These are phyloP conservation scores for Paecilomyces formosus DNA, from an alignment of 2,329 filamentous ascomycete species.

Conservation along the genomic window DNA sequence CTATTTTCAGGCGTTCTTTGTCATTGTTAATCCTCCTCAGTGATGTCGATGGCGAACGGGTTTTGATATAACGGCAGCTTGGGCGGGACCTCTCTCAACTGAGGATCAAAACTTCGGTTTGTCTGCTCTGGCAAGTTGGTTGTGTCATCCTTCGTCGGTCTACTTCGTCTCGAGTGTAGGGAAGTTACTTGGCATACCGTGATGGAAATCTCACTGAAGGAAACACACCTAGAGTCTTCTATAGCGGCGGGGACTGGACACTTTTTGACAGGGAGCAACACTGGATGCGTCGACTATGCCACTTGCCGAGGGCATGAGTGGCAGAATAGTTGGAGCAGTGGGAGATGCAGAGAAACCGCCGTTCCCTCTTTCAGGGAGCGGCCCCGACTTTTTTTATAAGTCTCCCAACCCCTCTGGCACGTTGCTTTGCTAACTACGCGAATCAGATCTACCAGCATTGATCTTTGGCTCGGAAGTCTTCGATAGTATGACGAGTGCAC, in stretches of 20 bases:
- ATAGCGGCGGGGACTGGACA: not conserved
- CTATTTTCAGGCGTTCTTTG: not conserved
- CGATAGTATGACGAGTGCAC: not conserved
- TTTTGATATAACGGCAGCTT: slow-evolving; percentile 1
- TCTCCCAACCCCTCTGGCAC: slow-evolving; percentile 9
- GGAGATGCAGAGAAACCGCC: slow-evolving; percentile 14
- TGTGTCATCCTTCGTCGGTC: slow-evolving; percentile 8
- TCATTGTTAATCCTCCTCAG: not conserved
- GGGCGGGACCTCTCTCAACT: slow-evolving; percentile 76
- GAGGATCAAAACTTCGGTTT: slow-evolving; percentile 93
- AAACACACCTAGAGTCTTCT: slow-evolving; percentile 7
- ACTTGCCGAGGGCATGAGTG: slow-evolving; percentile 3
- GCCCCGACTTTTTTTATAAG: slow-evolving; percentile 33
- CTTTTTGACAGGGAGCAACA: slow-evolving; percentile 6
- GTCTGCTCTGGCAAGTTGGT: slow-evolving; percentile 47
- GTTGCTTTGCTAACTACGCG: slow-evolving; percentile 23
- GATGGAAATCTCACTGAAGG: not conserved
- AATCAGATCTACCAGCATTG: not conserved
- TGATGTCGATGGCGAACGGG: not conserved
- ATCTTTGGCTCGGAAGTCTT: not conserved
- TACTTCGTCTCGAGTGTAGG: slow-evolving; percentile 1
- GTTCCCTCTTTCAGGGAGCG: slow-evolving; percentile 19
- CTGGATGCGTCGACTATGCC: slow-evolving; percentile 4
- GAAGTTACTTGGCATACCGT: not conserved
- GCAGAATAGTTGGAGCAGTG: slow-evolving; percentile 9